phyloP scores from a whole-genome alignment of 106 monocot genomes.

The Platanthera guangdongensis region DNA sequence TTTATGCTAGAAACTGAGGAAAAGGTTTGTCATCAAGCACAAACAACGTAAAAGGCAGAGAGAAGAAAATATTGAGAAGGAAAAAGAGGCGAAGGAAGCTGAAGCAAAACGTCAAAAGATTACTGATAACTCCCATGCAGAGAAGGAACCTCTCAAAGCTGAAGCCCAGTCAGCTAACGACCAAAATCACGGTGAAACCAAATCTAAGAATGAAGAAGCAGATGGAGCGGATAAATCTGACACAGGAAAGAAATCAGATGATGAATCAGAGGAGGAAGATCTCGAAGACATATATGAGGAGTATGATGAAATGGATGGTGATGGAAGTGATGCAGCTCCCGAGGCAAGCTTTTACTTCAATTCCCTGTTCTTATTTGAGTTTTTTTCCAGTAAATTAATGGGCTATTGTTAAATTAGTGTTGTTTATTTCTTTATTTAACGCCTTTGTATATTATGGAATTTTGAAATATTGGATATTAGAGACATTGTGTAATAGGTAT shows the following conservation, averaged over 20 bases:
- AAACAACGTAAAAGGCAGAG: constrained; percentile 66
- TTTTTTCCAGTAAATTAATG: neutral
- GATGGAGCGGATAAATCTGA: constrained; percentile 20
- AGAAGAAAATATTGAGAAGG: constrained; percentile 39
- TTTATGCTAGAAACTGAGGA: constrained; percentile 53
- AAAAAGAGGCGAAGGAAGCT: constrained; percentile 19
- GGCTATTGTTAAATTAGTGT: neutral
- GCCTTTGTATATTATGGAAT: too few species aligned
- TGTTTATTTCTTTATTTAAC: neutral
- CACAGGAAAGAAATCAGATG: constrained; percentile 18
- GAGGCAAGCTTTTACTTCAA: constrained; percentile 18
- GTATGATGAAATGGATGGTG: constrained; percentile 39
- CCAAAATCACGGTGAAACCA: constrained; percentile 8
- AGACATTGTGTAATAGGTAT: too few species aligned
- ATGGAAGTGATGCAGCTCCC: constrained; percentile 11
- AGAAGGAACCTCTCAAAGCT: constrained; percentile 19
- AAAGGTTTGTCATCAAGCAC: constrained; percentile 34
- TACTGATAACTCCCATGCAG: constrained; percentile 10
- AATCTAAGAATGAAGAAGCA: constrained; percentile 10
- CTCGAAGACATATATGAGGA: constrained; percentile 57
- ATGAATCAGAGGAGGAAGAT: constrained; percentile 55
- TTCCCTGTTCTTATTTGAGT: neutral
- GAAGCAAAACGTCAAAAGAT: constrained; percentile 47
- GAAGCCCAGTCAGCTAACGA: constrained; percentile 3
- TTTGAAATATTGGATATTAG: too few species aligned